Evolutionary conservation across 257 asterid species (phyloP).

Genomic region (Craterostigma plantagineum): DNA sequence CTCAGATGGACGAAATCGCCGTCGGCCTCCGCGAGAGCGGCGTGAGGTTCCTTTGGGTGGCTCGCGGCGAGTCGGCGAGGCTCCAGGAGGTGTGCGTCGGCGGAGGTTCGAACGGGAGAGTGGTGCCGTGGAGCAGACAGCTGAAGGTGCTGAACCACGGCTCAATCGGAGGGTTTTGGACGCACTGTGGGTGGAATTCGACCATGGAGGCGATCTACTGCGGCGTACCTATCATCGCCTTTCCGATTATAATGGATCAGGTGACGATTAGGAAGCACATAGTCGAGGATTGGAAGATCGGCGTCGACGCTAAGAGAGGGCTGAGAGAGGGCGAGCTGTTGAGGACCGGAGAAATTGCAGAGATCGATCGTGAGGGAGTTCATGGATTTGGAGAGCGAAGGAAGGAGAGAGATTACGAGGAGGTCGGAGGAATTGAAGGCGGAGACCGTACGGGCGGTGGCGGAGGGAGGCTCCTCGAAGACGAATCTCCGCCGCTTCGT

Average conservation of each 20-base stretch:
- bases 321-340: constrained; percentile 13
- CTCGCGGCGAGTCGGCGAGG: constrained; percentile 38
- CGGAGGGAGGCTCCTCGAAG: constrained; percentile 28
- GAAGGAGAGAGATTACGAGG: constrained; percentile 16
- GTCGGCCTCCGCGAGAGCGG: constrained; percentile 38
- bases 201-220: constrained; percentile 37
- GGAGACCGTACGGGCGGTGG: constrained; percentile 9
- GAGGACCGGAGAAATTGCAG: constrained; percentile 15
- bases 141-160: constrained; percentile 35
- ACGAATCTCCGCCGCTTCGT: constrained; percentile 16
- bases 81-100: constrained; percentile 15
- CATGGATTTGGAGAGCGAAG: constrained; percentile 27
- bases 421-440: constrained; percentile 19
- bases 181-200: constrained; percentile 69
- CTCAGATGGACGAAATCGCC: constrained; percentile 46
- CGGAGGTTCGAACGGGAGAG: constrained; percentile 18
- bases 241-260: constrained; percentile 41
- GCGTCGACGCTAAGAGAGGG: constrained; percentile 27
- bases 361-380: constrained; percentile 25
- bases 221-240: constrained; percentile 40
- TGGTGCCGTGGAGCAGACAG: constrained; percentile 51
- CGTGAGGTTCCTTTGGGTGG: constrained; percentile 48
- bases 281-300: constrained; percentile 59
- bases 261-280: constrained; percentile 26
- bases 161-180: constrained; percentile 59